A percentile compares a stretch with the other conserved stretches of the same genome.
phyloP scores from a whole-genome alignment of 1,139 yeast genomes.

The Kodamaea alishanica region DNA sequence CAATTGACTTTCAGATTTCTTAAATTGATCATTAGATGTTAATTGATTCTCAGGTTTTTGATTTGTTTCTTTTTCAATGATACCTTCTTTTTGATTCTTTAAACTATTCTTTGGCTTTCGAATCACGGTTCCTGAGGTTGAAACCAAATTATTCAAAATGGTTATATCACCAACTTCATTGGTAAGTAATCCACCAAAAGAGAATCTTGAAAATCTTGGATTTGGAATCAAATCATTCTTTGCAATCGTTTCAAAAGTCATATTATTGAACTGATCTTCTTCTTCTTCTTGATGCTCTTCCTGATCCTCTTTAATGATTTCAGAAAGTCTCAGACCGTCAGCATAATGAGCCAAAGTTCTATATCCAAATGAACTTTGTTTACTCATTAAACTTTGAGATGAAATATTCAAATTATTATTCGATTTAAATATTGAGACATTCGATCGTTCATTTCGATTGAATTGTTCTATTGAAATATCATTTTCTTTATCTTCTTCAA shows the following conservation, averaged over 20 bases:
- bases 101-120: conserved; percentile 15
- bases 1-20: conserved; percentile 19
- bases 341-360: conserved; percentile 25
- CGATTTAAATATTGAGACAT: no score
- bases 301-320: conserved; percentile 5
- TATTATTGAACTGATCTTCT: conserved; percentile 4
- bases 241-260: conserved; percentile 9
- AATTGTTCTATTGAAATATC: conserved; percentile 15
- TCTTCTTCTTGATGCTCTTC: conserved; percentile 5
- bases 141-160: conserved; percentile 25
- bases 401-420: no score
- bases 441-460: conserved; percentile 14
- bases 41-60: conserved; percentile 3
- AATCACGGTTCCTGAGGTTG: conserved; percentile 30
- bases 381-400: not conserved
- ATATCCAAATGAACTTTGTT: conserved; percentile 14
- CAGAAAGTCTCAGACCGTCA: conserved; percentile 18
- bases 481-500: conserved; percentile 18
- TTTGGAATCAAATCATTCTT: conserved; percentile 35
- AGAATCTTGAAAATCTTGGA: conserved; percentile 43
- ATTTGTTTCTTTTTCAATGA: conserved; percentile 3
- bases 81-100: conserved; percentile 4
- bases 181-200: conserved; percentile 37
- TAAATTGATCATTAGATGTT: conserved; percentile 18
- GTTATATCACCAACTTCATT: conserved; percentile 28